Percentiles rank a stretch among this genome's conserved stretches.
Evolutionary conservation across 2,329 filamentous ascomycete genomes (phyloP).

Genomic region (Pseudogymnoascus sp.): DNA sequence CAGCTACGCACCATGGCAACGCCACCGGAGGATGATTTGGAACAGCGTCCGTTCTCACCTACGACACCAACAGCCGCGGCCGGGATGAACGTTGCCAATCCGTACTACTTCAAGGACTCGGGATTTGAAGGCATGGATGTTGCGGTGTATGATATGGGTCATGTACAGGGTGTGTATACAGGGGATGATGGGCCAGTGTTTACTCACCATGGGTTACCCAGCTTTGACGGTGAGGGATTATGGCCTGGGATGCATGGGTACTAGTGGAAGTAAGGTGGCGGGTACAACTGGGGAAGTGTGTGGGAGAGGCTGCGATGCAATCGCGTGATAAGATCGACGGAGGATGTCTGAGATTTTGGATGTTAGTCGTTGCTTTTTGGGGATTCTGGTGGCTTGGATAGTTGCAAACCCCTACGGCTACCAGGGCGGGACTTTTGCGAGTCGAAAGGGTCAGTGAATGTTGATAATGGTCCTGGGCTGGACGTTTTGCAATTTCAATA

Average conservation of each 20-base stretch:
- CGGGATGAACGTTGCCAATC: slow-evolving; percentile 13
- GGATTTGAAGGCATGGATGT: slow-evolving; percentile 18
- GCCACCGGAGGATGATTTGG: not conserved
- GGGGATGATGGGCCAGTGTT: slow-evolving; percentile 21
- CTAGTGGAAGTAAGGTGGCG: not conserved
- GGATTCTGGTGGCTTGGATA: not conserved
- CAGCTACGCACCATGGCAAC: slow-evolving; percentile 1
- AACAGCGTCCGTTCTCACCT: not conserved
- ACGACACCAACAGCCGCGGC: slow-evolving; percentile 17
- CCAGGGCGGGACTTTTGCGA: not conserved
- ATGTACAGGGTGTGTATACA: slow-evolving; percentile 23
- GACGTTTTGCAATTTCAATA: not conserved
- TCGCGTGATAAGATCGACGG: not conserved
- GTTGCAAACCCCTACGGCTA: not conserved
- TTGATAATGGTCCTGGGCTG: slow-evolving; percentile 2
- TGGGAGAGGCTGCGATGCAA: not conserved
- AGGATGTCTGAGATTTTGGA: not conserved
- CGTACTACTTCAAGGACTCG: slow-evolving; percentile 17
- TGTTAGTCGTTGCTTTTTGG: not conserved
- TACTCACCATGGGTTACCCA: slow-evolving; percentile 12
- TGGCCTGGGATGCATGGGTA: not conserved
- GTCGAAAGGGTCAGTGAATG: not conserved
- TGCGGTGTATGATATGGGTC: slow-evolving; percentile 18
- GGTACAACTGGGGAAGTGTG: not conserved
- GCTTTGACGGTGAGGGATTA: not conserved